These are phyloP conservation scores for Seiridium cupressi DNA, from an alignment of 2,329 filamentous ascomycete species.

Conservation along the genomic window DNA sequence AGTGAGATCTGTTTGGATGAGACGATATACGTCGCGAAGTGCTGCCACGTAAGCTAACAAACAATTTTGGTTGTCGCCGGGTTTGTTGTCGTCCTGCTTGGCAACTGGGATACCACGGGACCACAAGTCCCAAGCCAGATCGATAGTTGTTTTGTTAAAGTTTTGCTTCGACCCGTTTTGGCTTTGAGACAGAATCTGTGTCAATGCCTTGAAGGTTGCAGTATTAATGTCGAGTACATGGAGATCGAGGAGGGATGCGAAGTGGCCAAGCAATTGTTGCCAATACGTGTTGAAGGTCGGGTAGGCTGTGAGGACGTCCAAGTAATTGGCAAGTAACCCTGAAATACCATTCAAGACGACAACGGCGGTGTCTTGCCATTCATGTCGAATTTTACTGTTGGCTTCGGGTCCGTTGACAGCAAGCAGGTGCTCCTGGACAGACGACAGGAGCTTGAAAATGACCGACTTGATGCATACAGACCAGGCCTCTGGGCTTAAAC, in stretches of 20 bases:
- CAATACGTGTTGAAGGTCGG: conserved; percentile 70
- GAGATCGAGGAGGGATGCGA: conserved; percentile 63
- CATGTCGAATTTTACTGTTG: conserved; percentile 43
- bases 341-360: conserved; percentile 73
- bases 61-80: conserved; percentile 72
- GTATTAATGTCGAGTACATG: conserved; percentile 69
- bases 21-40: conserved; percentile 73
- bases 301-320: conserved; percentile 68
- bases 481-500: conserved; percentile 77
- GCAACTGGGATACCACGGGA: conserved; percentile 59
- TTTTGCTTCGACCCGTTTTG: conserved; percentile 39
- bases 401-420: conserved; percentile 32
- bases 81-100: conserved; percentile 38
- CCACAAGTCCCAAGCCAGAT: conserved; percentile 70
- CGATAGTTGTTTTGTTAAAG: conserved; percentile 52
- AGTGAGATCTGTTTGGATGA: conserved; percentile 65
- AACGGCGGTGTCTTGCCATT: conserved; percentile 74
- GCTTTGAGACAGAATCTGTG: conserved; percentile 57
- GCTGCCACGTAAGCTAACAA: conserved; percentile 81
- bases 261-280: conserved; percentile 69
- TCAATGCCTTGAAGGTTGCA: conserved; percentile 66
- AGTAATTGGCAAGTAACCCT: conserved; percentile 71
- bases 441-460: conserved; percentile 73
- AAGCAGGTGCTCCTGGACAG: conserved; percentile 59
- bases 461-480: conserved; percentile 78